Evolutionary conservation across 2,329 filamentous ascomycete genomes (phyloP), one percentile per base, ranked within the genome.

Genomic region (Westerdykella sp.): DNA sequence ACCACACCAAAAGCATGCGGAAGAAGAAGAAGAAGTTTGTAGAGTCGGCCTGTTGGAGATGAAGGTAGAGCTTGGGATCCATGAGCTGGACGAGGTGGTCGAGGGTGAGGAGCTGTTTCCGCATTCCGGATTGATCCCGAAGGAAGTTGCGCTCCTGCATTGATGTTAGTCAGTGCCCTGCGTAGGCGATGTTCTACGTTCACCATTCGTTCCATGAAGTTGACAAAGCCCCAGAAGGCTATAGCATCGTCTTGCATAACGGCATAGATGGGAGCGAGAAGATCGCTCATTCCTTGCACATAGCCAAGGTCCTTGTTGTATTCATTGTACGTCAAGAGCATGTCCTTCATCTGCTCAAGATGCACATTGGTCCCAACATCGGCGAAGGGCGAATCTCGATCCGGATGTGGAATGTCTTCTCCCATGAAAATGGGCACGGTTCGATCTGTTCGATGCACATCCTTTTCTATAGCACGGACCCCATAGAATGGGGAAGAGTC

Each of bases 1-100:
- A 98, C 93, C 93, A 98, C 9, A 98, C 93, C 1, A 98, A 76
- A 28, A 98, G 76, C 93, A 97, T 97, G 47, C 93, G 86, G 79
- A 97, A 98, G 74, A 98, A 97, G 74, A 98, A 98, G 70, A 98
- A 98, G 69, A 98, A 98, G 66, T 98, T 98, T 18, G 93, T 98
- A 59, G 86, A 94, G 59, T 98, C 94, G 15, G 90, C 87, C 13
- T 79, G 83, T 65, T 95, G 81, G 0, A 98, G 79, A 57, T 98
- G 93, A 2, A 86, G 76, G 68, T 96, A 97, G 6, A 98, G 80
- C 62, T 89, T 86, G 0, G 94, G 93, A 54, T 98, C 93, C 81
- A 98, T 90, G 44, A 98, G 87, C 62, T 95, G 89, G 11, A 97
- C 89, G 1, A 98, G 82, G 52, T 98, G 89, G 61, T 98, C 90